Conservation (phyloP, 2,329 filamentous ascomycete species). For the Acrocalymma vagum region DNA sequence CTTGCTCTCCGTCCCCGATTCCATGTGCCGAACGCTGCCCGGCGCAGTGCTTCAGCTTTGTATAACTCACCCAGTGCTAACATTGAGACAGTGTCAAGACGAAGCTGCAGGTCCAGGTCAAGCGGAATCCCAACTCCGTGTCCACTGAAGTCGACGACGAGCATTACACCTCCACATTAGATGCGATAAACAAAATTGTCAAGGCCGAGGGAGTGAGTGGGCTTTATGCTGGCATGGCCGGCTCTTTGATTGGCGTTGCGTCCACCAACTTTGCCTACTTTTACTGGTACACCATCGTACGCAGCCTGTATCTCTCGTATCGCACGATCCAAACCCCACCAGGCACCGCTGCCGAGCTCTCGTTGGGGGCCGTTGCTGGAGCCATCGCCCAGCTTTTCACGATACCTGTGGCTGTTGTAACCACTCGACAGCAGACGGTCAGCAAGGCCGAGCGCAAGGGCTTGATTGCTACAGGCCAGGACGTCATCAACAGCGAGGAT, state of each 20-base stretch:
- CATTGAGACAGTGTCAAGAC: constrained; percentile 82
- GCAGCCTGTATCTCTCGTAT: constrained; percentile 76
- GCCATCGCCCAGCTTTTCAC: constrained; percentile 95
- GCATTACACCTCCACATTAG: constrained; percentile 87
- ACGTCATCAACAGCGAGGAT: constrained; percentile 90
- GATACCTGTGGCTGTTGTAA: constrained; percentile 94
- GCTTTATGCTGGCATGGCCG: constrained; percentile 88
- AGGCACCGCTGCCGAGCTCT: constrained; percentile 82
- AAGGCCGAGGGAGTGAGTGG: constrained; percentile 81
- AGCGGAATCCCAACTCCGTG: constrained; percentile 55
- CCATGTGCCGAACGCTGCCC: neutral
- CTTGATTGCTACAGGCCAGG: constrained; percentile 83
- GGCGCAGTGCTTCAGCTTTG: no score
- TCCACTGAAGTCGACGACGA: constrained; percentile 66
- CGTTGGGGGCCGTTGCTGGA: constrained; percentile 85
- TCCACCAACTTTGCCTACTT: constrained; percentile 99
- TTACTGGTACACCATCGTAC: constrained; percentile 95
- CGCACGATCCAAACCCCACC: constrained; percentile 69
- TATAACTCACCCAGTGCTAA: no score
- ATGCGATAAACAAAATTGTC: constrained; percentile 86
- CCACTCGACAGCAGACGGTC: constrained; percentile 95
- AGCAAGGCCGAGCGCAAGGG: constrained; percentile 84
- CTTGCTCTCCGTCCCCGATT: constrained; percentile 3
- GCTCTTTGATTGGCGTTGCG: constrained; percentile 87
- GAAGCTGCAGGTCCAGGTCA: constrained; percentile 92